phyloP scores from a whole-genome alignment of 495 filamentous ascomycete species.

The Thermothielavioides terrestris region DNA sequence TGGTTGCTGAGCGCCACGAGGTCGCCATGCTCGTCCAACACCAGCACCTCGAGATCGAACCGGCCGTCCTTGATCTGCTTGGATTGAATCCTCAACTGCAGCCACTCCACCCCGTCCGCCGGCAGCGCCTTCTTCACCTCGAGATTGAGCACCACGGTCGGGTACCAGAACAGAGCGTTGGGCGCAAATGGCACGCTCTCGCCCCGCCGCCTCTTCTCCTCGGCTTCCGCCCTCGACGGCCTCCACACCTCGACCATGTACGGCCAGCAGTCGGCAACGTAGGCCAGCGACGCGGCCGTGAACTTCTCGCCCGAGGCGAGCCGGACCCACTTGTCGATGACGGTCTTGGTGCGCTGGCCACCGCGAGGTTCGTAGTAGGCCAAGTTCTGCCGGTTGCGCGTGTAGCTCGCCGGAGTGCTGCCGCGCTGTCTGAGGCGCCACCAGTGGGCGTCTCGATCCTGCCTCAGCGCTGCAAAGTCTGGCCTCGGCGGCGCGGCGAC shows the following conservation, averaged over 20 bases:
- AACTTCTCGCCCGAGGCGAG: constrained; percentile 43
- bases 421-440: constrained; percentile 20
- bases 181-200: constrained; percentile 8
- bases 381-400: constrained; percentile 41
- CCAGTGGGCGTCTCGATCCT: constrained; percentile 40
- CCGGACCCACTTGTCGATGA: constrained; percentile 60
- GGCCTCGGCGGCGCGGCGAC: constrained; percentile 36
- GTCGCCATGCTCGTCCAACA: constrained; percentile 49
- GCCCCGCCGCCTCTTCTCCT: background rate
- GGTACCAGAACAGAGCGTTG: constrained; percentile 55
- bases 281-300: constrained; percentile 49
- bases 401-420: constrained; percentile 42
- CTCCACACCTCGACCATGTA: constrained; percentile 22
- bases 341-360: constrained; percentile 31
- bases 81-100: constrained; percentile 49
- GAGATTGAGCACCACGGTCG: constrained; percentile 61
- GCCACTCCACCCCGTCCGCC: constrained; percentile 52
- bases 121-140: constrained; percentile 59
- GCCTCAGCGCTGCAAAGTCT: constrained; percentile 32
- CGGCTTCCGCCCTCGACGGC: constrained; percentile 6
- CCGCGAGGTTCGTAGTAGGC: constrained; percentile 48
- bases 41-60: constrained; percentile 55
- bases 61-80: constrained; percentile 54
- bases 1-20: constrained; percentile 57
- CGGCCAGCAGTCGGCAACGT: constrained; percentile 46